These are phyloP conservation scores for Dactylis glomerata DNA, from an alignment of 176 grass and related monocot species.

Conservation along the genomic window DNA sequence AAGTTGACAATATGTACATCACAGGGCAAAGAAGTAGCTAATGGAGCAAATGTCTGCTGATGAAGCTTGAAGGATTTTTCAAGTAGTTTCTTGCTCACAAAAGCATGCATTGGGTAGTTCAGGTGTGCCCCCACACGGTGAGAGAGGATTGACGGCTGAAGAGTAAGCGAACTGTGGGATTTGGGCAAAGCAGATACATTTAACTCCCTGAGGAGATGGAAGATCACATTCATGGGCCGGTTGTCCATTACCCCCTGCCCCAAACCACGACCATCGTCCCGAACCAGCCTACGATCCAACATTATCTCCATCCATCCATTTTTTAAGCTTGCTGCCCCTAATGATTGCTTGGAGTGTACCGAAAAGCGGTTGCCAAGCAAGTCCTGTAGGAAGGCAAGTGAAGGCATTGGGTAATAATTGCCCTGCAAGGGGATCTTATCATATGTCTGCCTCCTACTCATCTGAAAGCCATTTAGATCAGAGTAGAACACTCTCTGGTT, in stretches of 20 bases:
- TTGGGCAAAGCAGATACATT: conserved; percentile 79
- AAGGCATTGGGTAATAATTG: conserved; percentile 98
- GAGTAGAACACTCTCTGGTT: conserved; percentile 88
- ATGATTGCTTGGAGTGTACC: conserved; percentile 87
- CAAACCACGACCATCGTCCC: conserved; percentile 84
- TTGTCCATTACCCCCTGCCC: conserved; percentile 98
- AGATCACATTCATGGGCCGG: conserved; percentile 69
- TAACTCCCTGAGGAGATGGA: conserved; percentile 80
- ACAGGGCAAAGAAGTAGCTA: conserved; percentile 73
- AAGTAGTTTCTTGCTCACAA: conserved; percentile 53
- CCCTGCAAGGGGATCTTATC: conserved; percentile 97
- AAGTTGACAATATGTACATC: conserved; percentile 91
- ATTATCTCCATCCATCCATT: conserved; percentile 98
- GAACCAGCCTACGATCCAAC: conserved; percentile 87
- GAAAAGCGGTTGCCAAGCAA: conserved; percentile 75
- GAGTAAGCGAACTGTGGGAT: conserved; percentile 54
- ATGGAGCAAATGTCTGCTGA: conserved; percentile 62
- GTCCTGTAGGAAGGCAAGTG: conserved; percentile 90
- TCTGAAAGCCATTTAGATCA: conserved; percentile 98
- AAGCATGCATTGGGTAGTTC: conserved; percentile 92
- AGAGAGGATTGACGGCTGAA: conserved; percentile 90
- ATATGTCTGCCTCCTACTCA: conserved; percentile 85
- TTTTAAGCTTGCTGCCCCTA: conserved; percentile 85
- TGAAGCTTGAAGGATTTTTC: conserved; percentile 46
- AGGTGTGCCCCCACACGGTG: conserved; percentile 65